Conservation (phyloP, 306 rosid species). For the Medicago truncatula region DNA sequence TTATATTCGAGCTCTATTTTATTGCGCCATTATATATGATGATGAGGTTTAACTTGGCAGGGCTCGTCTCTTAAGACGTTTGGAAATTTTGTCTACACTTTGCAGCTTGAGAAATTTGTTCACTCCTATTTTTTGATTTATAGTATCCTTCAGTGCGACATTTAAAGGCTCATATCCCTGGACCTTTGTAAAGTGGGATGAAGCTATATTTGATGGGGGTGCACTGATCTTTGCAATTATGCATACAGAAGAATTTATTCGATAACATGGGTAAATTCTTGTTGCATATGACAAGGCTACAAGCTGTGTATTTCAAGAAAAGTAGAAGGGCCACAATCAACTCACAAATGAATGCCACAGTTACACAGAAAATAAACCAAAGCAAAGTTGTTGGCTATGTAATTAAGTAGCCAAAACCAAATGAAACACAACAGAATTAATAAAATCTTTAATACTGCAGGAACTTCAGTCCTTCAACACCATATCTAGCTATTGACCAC, state of each 20-base stretch:
- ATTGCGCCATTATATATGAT: background rate
- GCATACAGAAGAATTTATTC: background rate
- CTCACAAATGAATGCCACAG: background rate
- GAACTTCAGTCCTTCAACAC: conserved; percentile 11
- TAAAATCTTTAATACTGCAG: conserved; percentile 34
- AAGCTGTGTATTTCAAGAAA: conserved; percentile 15
- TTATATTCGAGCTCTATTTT: conserved; percentile 20
- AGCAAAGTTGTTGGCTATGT: conserved; percentile 32
- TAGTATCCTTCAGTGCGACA: no score
- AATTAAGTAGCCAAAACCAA: conserved; percentile 5
- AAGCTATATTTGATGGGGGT: background rate
- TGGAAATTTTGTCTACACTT: background rate
- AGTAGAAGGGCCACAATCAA: conserved; percentile 6
- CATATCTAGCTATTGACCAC: conserved; percentile 41
- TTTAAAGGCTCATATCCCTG: no score
- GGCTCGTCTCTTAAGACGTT: background rate
- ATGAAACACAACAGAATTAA: conserved; percentile 25
- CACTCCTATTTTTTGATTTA: no score
- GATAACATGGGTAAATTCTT: background rate
- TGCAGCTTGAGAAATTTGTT: background rate
- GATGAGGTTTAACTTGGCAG: background rate
- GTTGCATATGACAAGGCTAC: background rate
- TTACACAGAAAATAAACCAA: conserved; percentile 1
- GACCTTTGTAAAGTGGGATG: no score
- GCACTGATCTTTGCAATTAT: background rate